Evolutionary conservation across 31 red algal species (phyloP).

Genomic region (Odonthalia washingtoniensis): DNA sequence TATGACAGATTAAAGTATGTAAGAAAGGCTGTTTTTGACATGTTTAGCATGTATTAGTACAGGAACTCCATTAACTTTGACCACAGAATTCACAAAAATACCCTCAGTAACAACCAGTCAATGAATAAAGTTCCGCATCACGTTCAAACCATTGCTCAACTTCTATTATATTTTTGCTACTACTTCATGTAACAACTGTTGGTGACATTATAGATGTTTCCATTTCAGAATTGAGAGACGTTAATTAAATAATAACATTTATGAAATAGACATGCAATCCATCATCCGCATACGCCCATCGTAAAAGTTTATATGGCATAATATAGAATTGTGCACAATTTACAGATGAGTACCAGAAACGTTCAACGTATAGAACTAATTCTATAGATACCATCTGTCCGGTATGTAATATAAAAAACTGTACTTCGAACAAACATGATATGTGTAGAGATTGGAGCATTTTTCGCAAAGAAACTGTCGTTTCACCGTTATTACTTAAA

Average conservation of each 20-base stretch:
- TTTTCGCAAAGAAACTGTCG: background rate
- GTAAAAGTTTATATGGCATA: constrained; percentile 65
- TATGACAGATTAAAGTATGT: constrained; percentile 82
- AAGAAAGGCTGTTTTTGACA: constrained; percentile 87
- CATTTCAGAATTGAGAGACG: constrained; percentile 1
- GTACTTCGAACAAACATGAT: constrained; percentile 79
- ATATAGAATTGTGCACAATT: constrained; percentile 69
- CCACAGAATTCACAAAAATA: constrained; percentile 36
- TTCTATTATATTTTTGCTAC: constrained; percentile 37
- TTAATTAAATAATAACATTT: constrained; percentile 53
- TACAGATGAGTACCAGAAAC: no score
- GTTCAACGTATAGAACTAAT: constrained; percentile 81
- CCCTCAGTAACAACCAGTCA: constrained; percentile 81
- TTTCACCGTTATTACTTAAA: constrained; percentile 69
- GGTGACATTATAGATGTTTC: no score
- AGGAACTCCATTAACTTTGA: constrained; percentile 35
- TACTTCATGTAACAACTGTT: constrained; percentile 26
- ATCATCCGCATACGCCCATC: constrained; percentile 93
- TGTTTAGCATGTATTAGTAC: constrained; percentile 67
- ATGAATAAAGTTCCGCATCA: constrained; percentile 87
- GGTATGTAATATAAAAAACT: constrained; percentile 80
- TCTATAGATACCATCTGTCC: constrained; percentile 73
- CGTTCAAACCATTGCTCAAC: constrained; percentile 93
- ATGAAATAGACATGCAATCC: constrained; percentile 84
- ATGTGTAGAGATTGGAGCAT: constrained; percentile 56